Evolutionary conservation across 495 filamentous ascomycete genomes (phyloP).

Genomic region (Pseudevernia furfuracea): DNA sequence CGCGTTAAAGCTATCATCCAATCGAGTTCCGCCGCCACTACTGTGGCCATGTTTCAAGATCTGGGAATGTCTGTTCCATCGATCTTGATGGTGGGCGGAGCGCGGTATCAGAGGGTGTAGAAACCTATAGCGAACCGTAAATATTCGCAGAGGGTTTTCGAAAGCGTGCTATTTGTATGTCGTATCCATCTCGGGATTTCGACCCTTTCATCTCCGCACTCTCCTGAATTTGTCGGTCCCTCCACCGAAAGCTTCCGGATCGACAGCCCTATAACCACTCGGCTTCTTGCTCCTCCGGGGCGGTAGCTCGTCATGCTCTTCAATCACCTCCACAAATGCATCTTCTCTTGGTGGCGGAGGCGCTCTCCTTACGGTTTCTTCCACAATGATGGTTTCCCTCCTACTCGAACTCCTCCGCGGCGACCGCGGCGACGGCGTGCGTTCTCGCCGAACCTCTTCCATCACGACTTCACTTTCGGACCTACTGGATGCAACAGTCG

Average conservation of each 20-base stretch:
- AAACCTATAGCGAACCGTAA: not conserved
- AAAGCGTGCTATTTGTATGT: not conserved
- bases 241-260: constrained; percentile 33
- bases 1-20: not conserved
- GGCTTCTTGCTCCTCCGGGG: constrained; percentile 22
- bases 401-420: constrained; percentile 20
- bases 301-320: constrained; percentile 29
- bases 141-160: not conserved
- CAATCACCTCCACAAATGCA: constrained; percentile 36
- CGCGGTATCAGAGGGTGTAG: not conserved
- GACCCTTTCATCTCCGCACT: constrained; percentile 24
- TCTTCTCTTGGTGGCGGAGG: constrained; percentile 22
- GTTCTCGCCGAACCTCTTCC: constrained; percentile 25
- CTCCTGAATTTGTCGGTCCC: constrained; percentile 29
- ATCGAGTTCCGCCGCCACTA: not conserved
- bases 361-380: constrained; percentile 24
- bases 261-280: constrained; percentile 30
- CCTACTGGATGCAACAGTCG: constrained; percentile 20
- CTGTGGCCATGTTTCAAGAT: not conserved
- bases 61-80: not conserved
- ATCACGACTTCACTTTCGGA: constrained; percentile 26
- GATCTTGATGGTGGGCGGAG: not conserved
- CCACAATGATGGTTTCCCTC: constrained; percentile 28
- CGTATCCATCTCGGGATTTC: not conserved
- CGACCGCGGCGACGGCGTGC: constrained; percentile 30